Conservation (phyloP, 371 early-diverging fungal genomes). For the Apophysomyces elegans region DNA sequence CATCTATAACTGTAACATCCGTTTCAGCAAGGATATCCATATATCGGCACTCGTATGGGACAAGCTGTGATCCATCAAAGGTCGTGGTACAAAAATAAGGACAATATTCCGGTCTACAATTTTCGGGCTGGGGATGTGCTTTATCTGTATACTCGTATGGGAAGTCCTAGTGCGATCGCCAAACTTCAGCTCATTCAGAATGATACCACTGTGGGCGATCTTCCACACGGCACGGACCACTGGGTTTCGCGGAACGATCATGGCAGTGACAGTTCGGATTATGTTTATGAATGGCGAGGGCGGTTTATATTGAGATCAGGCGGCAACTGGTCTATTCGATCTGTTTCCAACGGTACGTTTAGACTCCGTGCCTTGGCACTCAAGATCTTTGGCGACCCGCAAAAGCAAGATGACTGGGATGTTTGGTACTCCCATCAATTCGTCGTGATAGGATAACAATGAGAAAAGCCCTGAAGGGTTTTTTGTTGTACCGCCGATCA, state of each 20-base stretch:
- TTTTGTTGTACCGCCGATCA: conserved; percentile 4
- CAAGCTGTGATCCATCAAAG: not conserved
- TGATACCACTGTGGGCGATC: conserved; percentile 12
- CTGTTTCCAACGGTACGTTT: not conserved
- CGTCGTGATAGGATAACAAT: conserved; percentile 8
- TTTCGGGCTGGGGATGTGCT: conserved; percentile 13
- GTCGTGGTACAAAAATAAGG: not conserved
- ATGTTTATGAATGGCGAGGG: conserved; percentile 20
- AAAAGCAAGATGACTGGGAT: conserved; percentile 19
- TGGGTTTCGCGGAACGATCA: conserved; percentile 26
- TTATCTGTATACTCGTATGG: conserved; percentile 17
- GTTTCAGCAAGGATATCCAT: conserved; percentile 16
- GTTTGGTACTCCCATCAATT: conserved; percentile 22
- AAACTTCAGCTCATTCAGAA: conserved; percentile 13
- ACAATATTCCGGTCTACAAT: conserved; percentile 4
- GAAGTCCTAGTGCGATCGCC: conserved; percentile 15
- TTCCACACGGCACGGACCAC: conserved; percentile 11
- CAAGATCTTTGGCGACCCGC: conserved; percentile 19
- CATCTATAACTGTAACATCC: not conserved
- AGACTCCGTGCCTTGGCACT: conserved; percentile 15
- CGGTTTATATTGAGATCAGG: not conserved
- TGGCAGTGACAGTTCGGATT: conserved; percentile 19
- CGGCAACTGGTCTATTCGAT: not conserved
- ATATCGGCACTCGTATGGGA: conserved; percentile 15
- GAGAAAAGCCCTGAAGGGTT: conserved; percentile 4